phyloP scores from a whole-genome alignment of 306 rosid genomes.

The Prunus mongolica region DNA sequence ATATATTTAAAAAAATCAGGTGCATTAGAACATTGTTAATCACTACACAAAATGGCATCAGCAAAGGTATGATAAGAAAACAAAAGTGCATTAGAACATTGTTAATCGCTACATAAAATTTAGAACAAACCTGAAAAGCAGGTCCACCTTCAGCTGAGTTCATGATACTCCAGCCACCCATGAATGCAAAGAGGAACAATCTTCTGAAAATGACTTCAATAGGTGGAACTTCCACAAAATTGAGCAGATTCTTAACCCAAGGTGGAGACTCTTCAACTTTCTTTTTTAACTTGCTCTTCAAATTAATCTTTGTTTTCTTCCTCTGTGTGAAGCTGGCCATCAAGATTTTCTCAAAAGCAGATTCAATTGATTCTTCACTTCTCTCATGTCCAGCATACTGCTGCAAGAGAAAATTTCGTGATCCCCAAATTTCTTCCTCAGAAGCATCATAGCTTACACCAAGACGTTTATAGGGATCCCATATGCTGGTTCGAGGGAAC shows the following conservation, averaged over 20 bases:
- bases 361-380: slow-evolving; percentile 94
- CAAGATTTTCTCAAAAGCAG: slow-evolving; percentile 86
- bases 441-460: slow-evolving; percentile 81
- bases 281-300: slow-evolving; percentile 91
- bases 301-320: slow-evolving; percentile 91
- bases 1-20: not conserved
- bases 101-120: not conserved
- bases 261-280: slow-evolving; percentile 99
- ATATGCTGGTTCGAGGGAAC: slow-evolving; percentile 65
- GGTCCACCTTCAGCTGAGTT: slow-evolving; percentile 98
- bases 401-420: slow-evolving; percentile 82
- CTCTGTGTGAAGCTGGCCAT: slow-evolving; percentile 81
- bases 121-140: slow-evolving; percentile 89
- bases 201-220: slow-evolving; percentile 78
- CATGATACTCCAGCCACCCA: slow-evolving; percentile 99
- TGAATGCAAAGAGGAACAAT: slow-evolving; percentile 88
- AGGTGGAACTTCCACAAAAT: slow-evolving; percentile 85
- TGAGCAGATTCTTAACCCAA: slow-evolving; percentile 77
- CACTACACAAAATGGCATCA: not conserved
- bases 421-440: slow-evolving; percentile 95
- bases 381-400: slow-evolving; percentile 93
- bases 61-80: not conserved
- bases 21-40: not conserved
- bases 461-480: slow-evolving; percentile 92
- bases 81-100: not conserved